These are phyloP conservation scores for Aspergillus jensenii DNA, from an alignment of 2,329 filamentous ascomycete species.

Conservation along the genomic window DNA sequence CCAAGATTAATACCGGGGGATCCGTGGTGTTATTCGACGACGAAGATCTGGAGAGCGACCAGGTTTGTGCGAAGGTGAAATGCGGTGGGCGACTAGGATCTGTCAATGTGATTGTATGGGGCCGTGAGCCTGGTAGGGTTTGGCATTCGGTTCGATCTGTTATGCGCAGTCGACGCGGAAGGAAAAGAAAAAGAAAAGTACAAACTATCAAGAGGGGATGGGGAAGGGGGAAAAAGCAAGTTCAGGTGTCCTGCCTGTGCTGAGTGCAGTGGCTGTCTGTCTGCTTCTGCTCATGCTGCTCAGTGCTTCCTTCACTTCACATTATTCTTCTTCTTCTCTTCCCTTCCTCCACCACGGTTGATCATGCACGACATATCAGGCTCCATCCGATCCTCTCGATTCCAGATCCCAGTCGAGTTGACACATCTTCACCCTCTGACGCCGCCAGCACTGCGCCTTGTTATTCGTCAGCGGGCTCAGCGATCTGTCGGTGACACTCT, in stretches of 20 bases:
- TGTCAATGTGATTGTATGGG: constrained; percentile 7
- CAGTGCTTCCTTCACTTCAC: not conserved
- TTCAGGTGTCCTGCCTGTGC: not conserved
- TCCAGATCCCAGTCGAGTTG: constrained; percentile 16
- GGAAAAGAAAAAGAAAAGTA: not conserved
- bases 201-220: not conserved
- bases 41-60: not conserved
- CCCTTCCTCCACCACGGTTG: constrained; percentile 10
- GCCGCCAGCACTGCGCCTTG: constrained; percentile 13
- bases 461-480: constrained; percentile 19
- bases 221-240: constrained; percentile 3
- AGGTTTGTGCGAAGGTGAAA: not conserved
- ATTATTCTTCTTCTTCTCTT: not conserved
- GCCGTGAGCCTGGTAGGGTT: constrained; percentile 1
- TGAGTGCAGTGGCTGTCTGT: not conserved
- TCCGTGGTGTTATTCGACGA: not conserved
- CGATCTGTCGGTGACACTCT: constrained; percentile 14
- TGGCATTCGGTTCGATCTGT: not conserved
- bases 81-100: not conserved
- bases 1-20: constrained; percentile 13
- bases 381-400: constrained; percentile 16
- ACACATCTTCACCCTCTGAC: constrained; percentile 17
- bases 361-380: constrained; percentile 27
- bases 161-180: not conserved
- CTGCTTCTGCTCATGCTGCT: not conserved